These are phyloP conservation scores for Microdochium bolleyi DNA, from an alignment of 2,329 filamentous ascomycete species.

Conservation along the genomic window DNA sequence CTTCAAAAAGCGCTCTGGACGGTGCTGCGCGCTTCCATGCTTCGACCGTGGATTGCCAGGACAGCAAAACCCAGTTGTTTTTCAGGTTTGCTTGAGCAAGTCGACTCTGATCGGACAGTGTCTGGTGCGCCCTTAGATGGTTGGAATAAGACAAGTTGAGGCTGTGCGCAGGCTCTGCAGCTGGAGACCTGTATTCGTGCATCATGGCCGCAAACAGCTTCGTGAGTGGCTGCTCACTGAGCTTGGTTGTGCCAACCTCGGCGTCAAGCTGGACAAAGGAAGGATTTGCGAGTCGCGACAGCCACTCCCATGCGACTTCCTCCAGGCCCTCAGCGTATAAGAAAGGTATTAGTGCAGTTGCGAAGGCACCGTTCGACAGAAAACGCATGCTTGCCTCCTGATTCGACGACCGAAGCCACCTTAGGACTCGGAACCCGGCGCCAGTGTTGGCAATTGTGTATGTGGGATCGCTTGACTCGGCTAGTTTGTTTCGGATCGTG, in stretches of 20 bases:
- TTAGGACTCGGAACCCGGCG: conserved; percentile 38
- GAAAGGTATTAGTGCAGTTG: conserved; percentile 36
- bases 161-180: conserved; percentile 5
- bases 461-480: conserved; percentile 19
- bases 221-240: conserved; percentile 20
- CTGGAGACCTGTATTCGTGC: conserved; percentile 13
- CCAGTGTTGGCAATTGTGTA: conserved; percentile 30
- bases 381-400: conserved; percentile 37
- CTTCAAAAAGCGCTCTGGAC: conserved; percentile 40
- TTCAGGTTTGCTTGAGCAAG: conserved; percentile 28
- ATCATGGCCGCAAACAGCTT: conserved; percentile 31
- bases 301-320: conserved; percentile 44
- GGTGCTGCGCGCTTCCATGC: conserved; percentile 35
- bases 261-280: conserved; percentile 8
- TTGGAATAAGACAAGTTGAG: conserved; percentile 30
- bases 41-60: conserved; percentile 44
- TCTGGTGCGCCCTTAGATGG: conserved; percentile 28
- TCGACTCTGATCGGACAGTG: conserved; percentile 25
- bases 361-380: conserved; percentile 27
- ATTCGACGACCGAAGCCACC: conserved; percentile 46
- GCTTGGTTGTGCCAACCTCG: conserved; percentile 8
- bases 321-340: conserved; percentile 45
- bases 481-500: conserved; percentile 34
- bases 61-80: conserved; percentile 37
- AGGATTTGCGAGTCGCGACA: conserved; percentile 27